Conservation (phyloP, 1,284 basidiomycete species). For the Tylopilus sp. region DNA sequence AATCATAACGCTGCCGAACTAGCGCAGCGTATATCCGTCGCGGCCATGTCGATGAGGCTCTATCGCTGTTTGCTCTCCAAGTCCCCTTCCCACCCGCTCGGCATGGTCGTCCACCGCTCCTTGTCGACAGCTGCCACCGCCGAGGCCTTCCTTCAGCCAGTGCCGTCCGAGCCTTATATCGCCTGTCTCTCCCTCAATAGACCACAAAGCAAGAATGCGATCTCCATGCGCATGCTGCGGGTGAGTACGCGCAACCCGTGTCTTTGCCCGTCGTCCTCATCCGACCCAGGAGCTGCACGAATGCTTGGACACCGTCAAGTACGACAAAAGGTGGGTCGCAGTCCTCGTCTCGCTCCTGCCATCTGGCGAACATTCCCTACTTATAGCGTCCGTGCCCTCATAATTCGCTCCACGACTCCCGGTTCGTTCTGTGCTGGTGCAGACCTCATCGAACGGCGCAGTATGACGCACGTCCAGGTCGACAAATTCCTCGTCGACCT, state of each 20-base stretch:
- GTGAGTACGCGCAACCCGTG: conserved; percentile 37
- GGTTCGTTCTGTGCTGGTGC: conserved; percentile 93
- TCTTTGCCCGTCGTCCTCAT: conserved; percentile 7
- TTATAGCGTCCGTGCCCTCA: conserved; percentile 69
- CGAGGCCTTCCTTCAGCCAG: conserved; percentile 62
- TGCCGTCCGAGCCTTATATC: conserved; percentile 49
- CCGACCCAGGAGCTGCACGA: conserved; percentile 64
- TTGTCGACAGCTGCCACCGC: conserved; percentile 21
- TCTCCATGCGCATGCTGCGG: conserved; percentile 73
- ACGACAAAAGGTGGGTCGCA: conserved; percentile 59
- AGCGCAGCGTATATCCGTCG: too few species aligned
- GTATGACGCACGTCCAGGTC: conserved; percentile 77
- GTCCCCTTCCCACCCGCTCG: conserved; percentile 1
- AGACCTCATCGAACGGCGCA: conserved; percentile 82
- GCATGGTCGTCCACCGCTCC: conserved; percentile 12
- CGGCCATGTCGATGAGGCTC: conserved; percentile 16
- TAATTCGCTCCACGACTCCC: conserved; percentile 71
- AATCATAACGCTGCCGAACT: too few species aligned
- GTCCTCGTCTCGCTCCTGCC: not conserved
- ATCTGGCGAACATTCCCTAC: conserved; percentile 4
- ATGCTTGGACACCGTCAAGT: conserved; percentile 66
- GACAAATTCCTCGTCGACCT: conserved; percentile 78
- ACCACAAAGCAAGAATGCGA: conserved; percentile 86
- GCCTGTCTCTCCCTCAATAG: conserved; percentile 75
- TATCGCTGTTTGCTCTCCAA: not conserved